Conservation (phyloP, 768 basidiomycete species). For the Cyclocybe cylindracea region DNA sequence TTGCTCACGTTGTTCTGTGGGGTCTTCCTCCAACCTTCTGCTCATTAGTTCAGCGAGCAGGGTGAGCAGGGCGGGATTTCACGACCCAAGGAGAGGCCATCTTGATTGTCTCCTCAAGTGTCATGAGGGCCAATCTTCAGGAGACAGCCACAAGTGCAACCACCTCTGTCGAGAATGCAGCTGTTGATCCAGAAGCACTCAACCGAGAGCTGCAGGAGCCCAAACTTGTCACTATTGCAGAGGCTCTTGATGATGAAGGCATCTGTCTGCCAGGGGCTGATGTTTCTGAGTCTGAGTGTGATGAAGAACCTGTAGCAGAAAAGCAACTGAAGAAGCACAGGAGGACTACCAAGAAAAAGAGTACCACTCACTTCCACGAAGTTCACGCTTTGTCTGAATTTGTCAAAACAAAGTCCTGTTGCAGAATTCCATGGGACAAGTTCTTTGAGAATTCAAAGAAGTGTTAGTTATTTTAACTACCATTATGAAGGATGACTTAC, state of each 20-base stretch:
- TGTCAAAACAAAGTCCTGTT: background rate
- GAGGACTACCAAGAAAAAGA: background rate
- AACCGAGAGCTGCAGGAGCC: too few relatives aligned
- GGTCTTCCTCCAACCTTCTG: slow-evolving; percentile 10
- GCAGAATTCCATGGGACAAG: slow-evolving; percentile 6
- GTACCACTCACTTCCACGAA: slow-evolving; percentile 1
- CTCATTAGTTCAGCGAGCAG: slow-evolving; percentile 4
- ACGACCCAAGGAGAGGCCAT: slow-evolving; percentile 1
- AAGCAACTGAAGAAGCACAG: background rate
- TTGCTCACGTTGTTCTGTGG: slow-evolving; percentile 9
- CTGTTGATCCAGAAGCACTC: too few relatives aligned
- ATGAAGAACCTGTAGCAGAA: too few relatives aligned
- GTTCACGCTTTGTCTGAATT: background rate
- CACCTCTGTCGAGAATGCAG: too few relatives aligned
- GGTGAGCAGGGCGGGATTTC: slow-evolving; percentile 4
- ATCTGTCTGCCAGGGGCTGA: too few relatives aligned
- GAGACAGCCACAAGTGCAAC: too few relatives aligned
- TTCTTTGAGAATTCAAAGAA: slow-evolving; percentile 14
- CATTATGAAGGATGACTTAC: background rate
- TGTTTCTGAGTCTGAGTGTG: too few relatives aligned
- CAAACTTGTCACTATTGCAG: too few relatives aligned
- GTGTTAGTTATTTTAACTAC: slow-evolving; percentile 6
- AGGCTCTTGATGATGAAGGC: too few relatives aligned
- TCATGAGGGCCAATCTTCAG: too few relatives aligned
- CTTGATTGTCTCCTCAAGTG: slow-evolving; percentile 1